These are phyloP conservation scores for Galerina sulciceps DNA, from an alignment of 768 basidiomycete species.

Conservation along the genomic window DNA sequence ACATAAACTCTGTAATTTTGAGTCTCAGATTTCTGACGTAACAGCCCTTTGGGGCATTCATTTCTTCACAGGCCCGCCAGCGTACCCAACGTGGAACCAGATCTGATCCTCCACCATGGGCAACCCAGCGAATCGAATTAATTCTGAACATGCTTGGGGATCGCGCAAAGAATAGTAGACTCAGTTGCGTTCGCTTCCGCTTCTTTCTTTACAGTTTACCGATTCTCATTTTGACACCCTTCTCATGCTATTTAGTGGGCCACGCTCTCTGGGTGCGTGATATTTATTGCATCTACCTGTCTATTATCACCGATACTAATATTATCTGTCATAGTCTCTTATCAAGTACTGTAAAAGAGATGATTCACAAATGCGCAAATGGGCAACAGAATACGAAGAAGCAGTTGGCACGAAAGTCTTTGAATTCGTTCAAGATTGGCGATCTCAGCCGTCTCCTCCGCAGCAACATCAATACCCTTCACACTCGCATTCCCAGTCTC, in stretches of 20 bases:
- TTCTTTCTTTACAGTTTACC: conserved; percentile 9
- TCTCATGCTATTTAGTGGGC: conserved; percentile 46
- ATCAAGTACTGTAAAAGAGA: conserved; percentile 67
- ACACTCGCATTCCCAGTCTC: conserved; percentile 23
- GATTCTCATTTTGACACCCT: conserved; percentile 5
- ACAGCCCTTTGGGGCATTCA: conserved; percentile 9
- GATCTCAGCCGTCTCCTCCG: conserved; percentile 39
- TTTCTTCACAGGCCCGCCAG: conserved; percentile 41
- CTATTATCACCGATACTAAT: conserved; percentile 6
- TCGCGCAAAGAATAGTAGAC: conserved; percentile 51
- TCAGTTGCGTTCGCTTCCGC: conserved; percentile 36
- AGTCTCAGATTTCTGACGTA: conserved; percentile 13
- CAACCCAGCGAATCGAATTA: conserved; percentile 43
- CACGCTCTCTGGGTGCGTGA: conserved; percentile 62
- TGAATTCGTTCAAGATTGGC: conserved; percentile 48
- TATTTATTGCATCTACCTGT: conserved; percentile 6
- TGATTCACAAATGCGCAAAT: conserved; percentile 55
- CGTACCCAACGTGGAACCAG: conserved; percentile 39
- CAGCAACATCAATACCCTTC: conserved; percentile 33
- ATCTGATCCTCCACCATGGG: conserved; percentile 46
- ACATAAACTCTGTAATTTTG: conserved; percentile 4
- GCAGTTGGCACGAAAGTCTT: conserved; percentile 65
- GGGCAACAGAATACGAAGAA: conserved; percentile 68
- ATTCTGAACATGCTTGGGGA: conserved; percentile 53
- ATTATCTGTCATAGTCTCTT: conserved; percentile 50